A percentile compares a stretch with the other conserved stretches of the same genome.
These are phyloP conservation scores for Eucalyptus camaldulensis DNA, from an alignment of 345 rosid species.

Conservation along the genomic window DNA sequence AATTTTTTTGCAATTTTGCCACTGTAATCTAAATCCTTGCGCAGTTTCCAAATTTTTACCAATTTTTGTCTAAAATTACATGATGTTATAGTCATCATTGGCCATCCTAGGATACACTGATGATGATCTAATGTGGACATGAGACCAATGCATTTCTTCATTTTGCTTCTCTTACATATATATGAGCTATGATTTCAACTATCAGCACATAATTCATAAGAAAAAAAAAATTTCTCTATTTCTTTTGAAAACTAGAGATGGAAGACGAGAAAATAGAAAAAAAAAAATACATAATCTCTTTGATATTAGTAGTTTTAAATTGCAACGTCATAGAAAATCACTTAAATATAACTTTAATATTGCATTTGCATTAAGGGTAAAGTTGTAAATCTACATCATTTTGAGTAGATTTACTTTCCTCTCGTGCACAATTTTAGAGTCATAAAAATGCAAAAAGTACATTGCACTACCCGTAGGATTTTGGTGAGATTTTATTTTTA, in stretches of 20 bases:
- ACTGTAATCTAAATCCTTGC: no score
- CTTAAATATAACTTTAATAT: not conserved
- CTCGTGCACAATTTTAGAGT: not conserved
- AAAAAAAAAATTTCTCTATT: no score
- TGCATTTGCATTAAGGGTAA: not conserved
- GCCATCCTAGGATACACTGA: not conserved
- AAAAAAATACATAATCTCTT: not conserved
- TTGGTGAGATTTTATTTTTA: not conserved
- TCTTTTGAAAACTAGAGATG: no score
- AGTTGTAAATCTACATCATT: not conserved
- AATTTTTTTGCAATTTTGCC: no score
- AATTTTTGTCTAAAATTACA: no score
- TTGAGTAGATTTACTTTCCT: not conserved
- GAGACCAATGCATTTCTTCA: no score
- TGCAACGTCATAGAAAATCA: not conserved
- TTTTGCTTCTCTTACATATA: no score
- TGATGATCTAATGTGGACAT: no score
- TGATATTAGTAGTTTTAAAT: not conserved
- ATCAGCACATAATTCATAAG: no score
- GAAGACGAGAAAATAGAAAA: not conserved
- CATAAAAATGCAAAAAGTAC: not conserved
- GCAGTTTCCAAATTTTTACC: no score
- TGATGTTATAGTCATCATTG: no score
- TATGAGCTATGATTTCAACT: no score
- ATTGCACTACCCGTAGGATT: not conserved